phyloP scores from a whole-genome alignment of 768 basidiomycete genomes.

The Coprinopsis strossmayeri region DNA sequence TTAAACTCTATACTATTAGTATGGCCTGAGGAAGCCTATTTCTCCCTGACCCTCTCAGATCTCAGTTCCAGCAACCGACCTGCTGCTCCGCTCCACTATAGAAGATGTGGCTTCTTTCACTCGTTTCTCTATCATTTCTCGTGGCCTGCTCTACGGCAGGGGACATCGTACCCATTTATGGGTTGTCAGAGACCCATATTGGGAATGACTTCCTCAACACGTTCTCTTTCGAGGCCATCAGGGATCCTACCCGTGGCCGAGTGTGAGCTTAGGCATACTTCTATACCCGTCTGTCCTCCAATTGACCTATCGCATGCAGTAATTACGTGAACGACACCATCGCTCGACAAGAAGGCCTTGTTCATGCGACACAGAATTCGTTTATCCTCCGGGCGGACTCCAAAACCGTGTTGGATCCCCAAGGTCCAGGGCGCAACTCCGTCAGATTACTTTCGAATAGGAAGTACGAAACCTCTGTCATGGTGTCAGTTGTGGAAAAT shows the following conservation, averaged over 20 bases:
- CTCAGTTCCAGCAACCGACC: too few relatives aligned
- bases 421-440: slow-evolving; percentile 43
- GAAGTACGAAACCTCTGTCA: slow-evolving; percentile 42
- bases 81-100: too few relatives aligned
- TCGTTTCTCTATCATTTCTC: too few relatives aligned
- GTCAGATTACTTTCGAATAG: slow-evolving; percentile 46
- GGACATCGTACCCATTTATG: neutral
- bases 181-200: slow-evolving; percentile 31
- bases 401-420: slow-evolving; percentile 30
- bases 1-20: too few relatives aligned
- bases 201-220: slow-evolving; percentile 37
- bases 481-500: slow-evolving; percentile 45
- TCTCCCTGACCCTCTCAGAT: too few relatives aligned
- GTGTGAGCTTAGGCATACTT: slow-evolving; percentile 37
- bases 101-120: too few relatives aligned
- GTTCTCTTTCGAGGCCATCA: slow-evolving; percentile 41
- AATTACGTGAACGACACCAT: slow-evolving; percentile 31
- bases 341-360: slow-evolving; percentile 38
- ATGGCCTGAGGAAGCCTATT: too few relatives aligned
- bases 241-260: slow-evolving; percentile 55
- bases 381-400: slow-evolving; percentile 43
- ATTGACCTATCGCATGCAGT: too few relatives aligned
- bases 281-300: too few relatives aligned
- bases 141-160: neutral
- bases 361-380: slow-evolving; percentile 32